Conservation (phyloP, 495 filamentous ascomycete species). For the Collariella sp. region DNA sequence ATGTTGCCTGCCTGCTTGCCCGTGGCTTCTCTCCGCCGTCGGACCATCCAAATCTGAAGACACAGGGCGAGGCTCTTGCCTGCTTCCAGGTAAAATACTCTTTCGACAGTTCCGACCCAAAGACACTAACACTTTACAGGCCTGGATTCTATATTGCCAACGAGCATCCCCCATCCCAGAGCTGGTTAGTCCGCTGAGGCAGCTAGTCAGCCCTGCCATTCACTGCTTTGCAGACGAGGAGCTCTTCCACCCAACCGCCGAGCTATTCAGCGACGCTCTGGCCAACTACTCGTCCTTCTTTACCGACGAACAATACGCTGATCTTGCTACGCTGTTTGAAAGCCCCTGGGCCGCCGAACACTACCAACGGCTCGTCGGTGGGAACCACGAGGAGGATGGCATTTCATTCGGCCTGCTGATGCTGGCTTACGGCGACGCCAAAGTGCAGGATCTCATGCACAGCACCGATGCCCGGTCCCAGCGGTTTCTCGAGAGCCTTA, state of each 20-base stretch:
- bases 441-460: conserved; percentile 43
- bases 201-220: conserved; percentile 47
- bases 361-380: conserved; percentile 47
- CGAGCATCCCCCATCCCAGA: conserved; percentile 47
- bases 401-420: conserved; percentile 62
- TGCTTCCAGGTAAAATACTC: conserved; percentile 48
- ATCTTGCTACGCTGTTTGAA: conserved; percentile 49
- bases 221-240: conserved; percentile 46
- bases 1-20: conserved; percentile 42
- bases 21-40: conserved; percentile 32
- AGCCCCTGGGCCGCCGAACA: conserved; percentile 45
- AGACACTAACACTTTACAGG: conserved; percentile 25
- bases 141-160: conserved; percentile 64
- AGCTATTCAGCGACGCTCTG: conserved; percentile 56
- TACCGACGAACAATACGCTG: conserved; percentile 42
- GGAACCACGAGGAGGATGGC: conserved; percentile 55
- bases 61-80: conserved; percentile 45
- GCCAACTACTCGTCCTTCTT: conserved; percentile 57
- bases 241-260: conserved; percentile 51
- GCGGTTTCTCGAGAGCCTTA: conserved; percentile 44
- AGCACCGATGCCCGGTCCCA: conserved; percentile 34
- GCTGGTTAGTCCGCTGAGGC: conserved; percentile 47
- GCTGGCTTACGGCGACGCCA: conserved; percentile 59
- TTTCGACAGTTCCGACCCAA: neutral
- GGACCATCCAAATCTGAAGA: conserved; percentile 20